Base-by-base conservation (phyloP, 768 basidiomycete species). In the Cyclocybe aegerita region DNA sequence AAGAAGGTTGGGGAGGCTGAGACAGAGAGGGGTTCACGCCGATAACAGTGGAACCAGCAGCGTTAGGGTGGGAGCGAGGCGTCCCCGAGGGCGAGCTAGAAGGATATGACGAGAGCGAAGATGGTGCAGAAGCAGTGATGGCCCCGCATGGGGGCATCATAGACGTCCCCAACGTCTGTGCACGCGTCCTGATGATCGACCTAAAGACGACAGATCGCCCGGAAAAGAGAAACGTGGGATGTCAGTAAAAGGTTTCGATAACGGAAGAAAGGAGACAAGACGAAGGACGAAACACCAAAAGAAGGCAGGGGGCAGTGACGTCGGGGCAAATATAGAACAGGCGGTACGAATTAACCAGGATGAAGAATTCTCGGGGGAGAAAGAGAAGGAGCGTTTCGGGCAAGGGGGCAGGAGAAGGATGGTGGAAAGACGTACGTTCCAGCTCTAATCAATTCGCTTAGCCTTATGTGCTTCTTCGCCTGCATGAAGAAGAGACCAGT, bases 401-500 rank as follows among this genome's bases (percentile, higher is more conserved):
- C 50, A 49, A 39, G 54, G 53, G 53, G 32, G 29, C 17, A 48
- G 16, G 15, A 44, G 43, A 55, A 16, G 42, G 30, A 48, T 23
- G 23, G 23, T 23, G 23, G 23, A 49, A 54, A 49, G 51, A 70
- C 75, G 55, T 67, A 75, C 57, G 82, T 81, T 59, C 84, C 85
- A 40, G 69, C 68, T 42, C 69, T 70, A 48, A 86, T 78, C 45
- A 86, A 70, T 53, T 81, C 81, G 39, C 65, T 70, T 45, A 86
- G 65, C 36, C 79, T 66, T 12, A 70, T 45, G 43, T 85, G 76
- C 54, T 75, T 75, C 65, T 67, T 75, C 0, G 83, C 80, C 60
- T 81, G 78, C 52, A 70, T 75, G 60, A 86, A 71, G 64, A 82
- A 87, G 57, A 85, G 64, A 12, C 80, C 78, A 0, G 78, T 78